A percentile compares a stretch with the other conserved stretches of the same genome.
These are phyloP conservation scores for Anthracocystis walkeri DNA, from an alignment of 1,284 basidiomycete species.

Conservation along the genomic window DNA sequence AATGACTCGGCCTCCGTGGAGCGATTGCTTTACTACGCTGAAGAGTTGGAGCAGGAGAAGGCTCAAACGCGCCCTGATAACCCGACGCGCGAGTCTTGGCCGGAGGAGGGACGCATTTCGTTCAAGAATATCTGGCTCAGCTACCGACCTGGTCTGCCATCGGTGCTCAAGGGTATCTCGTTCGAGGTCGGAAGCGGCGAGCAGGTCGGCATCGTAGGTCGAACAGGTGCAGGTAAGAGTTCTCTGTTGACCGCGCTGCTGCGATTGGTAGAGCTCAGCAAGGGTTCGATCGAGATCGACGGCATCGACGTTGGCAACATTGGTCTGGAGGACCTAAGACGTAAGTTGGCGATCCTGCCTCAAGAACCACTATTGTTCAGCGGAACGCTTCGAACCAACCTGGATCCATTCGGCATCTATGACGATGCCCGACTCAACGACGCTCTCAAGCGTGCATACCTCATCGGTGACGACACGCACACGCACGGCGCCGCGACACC, in stretches of 20 bases:
- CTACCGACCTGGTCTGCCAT: slow-evolving; percentile 72
- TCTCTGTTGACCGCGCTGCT: slow-evolving; percentile 80
- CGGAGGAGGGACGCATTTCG: slow-evolving; percentile 63
- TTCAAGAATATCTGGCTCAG: slow-evolving; percentile 70
- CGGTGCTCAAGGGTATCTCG: slow-evolving; percentile 72
- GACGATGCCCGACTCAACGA: slow-evolving; percentile 69
- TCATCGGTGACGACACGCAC: slow-evolving; percentile 57
- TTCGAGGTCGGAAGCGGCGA: slow-evolving; percentile 71
- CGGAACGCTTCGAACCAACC: slow-evolving; percentile 70
- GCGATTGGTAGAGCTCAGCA: slow-evolving; percentile 77
- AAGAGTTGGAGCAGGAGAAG: slow-evolving; percentile 66
- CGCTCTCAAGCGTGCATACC: slow-evolving; percentile 68
- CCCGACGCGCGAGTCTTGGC: slow-evolving; percentile 64
- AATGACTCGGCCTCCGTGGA: slow-evolving; percentile 70
- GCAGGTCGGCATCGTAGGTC: slow-evolving; percentile 74
- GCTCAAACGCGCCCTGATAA: slow-evolving; percentile 57
- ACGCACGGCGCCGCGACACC: slow-evolving; percentile 44
- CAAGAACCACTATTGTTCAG: slow-evolving; percentile 70
- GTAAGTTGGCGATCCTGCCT: slow-evolving; percentile 58
- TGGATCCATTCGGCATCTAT: slow-evolving; percentile 69
- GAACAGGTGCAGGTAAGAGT: slow-evolving; percentile 76
- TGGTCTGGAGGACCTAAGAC: slow-evolving; percentile 71
- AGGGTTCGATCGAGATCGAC: slow-evolving; percentile 79
- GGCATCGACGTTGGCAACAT: slow-evolving; percentile 74
- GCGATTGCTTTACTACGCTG: slow-evolving; percentile 67